These are phyloP conservation scores for Tetrapisispora phaffii DNA, from an alignment of 805 yeast genomes.

Conservation along the genomic window DNA sequence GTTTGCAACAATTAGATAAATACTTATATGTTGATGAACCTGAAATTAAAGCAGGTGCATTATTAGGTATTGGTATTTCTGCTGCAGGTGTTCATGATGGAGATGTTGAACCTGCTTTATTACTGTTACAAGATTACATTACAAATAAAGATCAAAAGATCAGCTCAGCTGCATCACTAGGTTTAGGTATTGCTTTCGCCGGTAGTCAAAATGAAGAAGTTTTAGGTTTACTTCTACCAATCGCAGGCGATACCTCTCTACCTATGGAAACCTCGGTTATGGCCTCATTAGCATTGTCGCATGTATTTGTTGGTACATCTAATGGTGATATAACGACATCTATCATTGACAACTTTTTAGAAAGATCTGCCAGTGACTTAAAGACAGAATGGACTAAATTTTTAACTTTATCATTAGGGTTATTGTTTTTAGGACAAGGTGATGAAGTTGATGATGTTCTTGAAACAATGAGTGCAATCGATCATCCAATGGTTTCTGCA, in stretches of 20 bases:
- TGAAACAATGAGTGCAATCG: conserved; percentile 89
- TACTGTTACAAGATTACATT: conserved; percentile 76
- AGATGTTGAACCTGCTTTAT: conserved; percentile 86
- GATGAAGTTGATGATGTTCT: conserved; percentile 90
- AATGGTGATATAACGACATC: conserved; percentile 92
- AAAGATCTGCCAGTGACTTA: conserved; percentile 68
- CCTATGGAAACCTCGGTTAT: conserved; percentile 72
- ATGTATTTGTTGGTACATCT: conserved; percentile 90
- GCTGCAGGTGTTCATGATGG: conserved; percentile 85
- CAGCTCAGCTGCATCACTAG: conserved; percentile 75
- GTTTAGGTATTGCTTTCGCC: conserved; percentile 89
- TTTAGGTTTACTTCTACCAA: conserved; percentile 63
- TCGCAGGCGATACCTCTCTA: conserved; percentile 65
- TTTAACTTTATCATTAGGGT: conserved; percentile 84
- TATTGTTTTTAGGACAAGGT: conserved; percentile 85
- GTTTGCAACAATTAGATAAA: conserved; percentile 81
- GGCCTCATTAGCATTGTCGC: conserved; percentile 88
- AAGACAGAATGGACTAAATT: conserved; percentile 82
- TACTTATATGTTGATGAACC: conserved; percentile 77
- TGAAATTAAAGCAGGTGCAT: conserved; percentile 91
- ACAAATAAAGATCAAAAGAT: conserved; percentile 51
- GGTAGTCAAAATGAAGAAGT: conserved; percentile 87
- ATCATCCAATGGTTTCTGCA: conserved; percentile 85
- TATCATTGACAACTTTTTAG: conserved; percentile 80
- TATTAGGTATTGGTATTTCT: conserved; percentile 87